Evolutionary conservation across 148 eudicot species (phyloP).

Genomic region (Vaccinium macrocarpon): DNA sequence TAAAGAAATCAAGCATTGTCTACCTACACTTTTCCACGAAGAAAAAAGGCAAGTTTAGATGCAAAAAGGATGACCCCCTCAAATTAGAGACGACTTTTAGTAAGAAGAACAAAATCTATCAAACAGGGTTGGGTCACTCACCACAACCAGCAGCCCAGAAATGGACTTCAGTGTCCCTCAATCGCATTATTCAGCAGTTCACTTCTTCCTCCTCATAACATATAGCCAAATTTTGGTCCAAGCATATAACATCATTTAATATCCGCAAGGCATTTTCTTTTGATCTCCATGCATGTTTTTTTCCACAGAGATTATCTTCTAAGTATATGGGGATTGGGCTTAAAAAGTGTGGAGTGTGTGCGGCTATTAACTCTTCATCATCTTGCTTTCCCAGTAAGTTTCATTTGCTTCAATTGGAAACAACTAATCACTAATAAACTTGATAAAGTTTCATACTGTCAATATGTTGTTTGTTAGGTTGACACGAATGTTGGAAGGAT

Average conservation of each 20-base stretch:
- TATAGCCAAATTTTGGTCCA: not conserved
- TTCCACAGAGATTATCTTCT: slow-evolving; percentile 49
- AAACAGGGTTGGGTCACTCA: not conserved
- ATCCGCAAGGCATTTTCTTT: not conserved
- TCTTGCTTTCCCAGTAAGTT: slow-evolving; percentile 59
- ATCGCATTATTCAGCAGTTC: not conserved
- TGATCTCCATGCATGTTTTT: slow-evolving; percentile 3
- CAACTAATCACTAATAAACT: not conserved
- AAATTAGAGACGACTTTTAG: not conserved
- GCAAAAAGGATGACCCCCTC: not conserved
- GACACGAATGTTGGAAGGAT: slow-evolving; percentile 59
- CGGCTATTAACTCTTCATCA: slow-evolving; percentile 57
- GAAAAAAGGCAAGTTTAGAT: not conserved
- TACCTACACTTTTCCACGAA: not conserved
- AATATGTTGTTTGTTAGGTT: slow-evolving; percentile 32
- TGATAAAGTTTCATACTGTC: not conserved
- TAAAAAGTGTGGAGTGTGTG: slow-evolving; percentile 63
- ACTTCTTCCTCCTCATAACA: not conserved
- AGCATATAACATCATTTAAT: not conserved
- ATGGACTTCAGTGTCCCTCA: not conserved
- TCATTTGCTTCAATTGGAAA: slow-evolving; percentile 12
- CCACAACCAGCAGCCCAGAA: not conserved
- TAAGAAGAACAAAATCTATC: not conserved
- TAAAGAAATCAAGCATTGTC: not conserved
- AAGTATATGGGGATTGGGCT: slow-evolving; percentile 54